These are phyloP conservation scores for Grammothele lineata DNA, from an alignment of 768 basidiomycete genomes.

Conservation along the genomic window DNA sequence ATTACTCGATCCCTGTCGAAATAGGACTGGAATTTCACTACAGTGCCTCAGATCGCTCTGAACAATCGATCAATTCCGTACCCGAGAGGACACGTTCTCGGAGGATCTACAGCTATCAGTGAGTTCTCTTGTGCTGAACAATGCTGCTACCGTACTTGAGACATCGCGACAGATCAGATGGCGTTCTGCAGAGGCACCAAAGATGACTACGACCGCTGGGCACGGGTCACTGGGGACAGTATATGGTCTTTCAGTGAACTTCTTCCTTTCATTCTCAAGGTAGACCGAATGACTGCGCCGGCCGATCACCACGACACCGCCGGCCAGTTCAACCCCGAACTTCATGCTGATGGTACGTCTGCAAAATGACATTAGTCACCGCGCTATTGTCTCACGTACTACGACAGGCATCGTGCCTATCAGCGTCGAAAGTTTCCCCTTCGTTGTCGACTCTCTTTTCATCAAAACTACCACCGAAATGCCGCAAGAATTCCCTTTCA, in stretches of 20 bases:
- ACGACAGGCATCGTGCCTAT: conserved; percentile 14
- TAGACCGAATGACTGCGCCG: conserved; percentile 16
- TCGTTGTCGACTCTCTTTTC: conserved; percentile 1
- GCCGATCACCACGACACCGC: conserved; percentile 18
- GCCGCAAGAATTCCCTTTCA: conserved; percentile 36
- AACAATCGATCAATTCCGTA: conserved; percentile 17
- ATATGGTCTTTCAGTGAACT: conserved; percentile 24
- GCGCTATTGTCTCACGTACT: background rate
- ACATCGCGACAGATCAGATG: background rate
- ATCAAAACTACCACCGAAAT: conserved; percentile 34
- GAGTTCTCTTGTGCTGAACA: background rate
- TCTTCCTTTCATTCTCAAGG: conserved; percentile 15
- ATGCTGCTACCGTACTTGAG: background rate
- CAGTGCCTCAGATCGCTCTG: conserved; percentile 19
- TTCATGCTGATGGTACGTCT: conserved; percentile 15
- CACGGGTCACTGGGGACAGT: conserved; percentile 19
- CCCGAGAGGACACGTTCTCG: conserved; percentile 22
- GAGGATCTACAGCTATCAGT: conserved; percentile 25
- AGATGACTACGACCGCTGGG: conserved; percentile 21
- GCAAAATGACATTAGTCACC: too few species aligned
- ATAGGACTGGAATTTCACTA: conserved; percentile 26
- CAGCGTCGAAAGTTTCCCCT: conserved; percentile 11
- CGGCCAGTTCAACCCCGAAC: conserved; percentile 18
- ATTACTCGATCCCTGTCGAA: too few species aligned
- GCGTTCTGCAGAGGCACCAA: conserved; percentile 1